Conservation (phyloP, 2,329 filamentous ascomycete genomes). For the Fusarium odoratissimum region DNA sequence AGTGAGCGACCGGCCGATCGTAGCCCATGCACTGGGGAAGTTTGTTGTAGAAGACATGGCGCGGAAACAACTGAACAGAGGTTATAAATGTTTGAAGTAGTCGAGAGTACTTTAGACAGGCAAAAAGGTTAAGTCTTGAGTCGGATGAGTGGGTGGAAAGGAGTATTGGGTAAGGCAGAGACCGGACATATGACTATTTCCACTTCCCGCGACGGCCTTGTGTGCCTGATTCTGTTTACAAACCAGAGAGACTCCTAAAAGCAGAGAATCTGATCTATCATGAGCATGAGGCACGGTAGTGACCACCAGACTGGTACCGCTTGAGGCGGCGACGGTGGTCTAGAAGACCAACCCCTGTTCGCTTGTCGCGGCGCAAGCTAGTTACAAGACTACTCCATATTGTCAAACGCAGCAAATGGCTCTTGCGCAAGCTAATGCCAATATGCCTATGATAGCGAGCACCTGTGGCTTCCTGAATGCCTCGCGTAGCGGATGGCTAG, state of each 20-base stretch:
- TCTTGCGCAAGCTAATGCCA: not conserved
- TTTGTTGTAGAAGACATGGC: too few relatives aligned
- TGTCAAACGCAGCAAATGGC: not conserved
- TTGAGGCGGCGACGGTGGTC: not conserved
- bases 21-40: too few relatives aligned
- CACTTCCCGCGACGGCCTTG: not conserved
- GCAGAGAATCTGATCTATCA: not conserved
- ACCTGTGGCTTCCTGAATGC: not conserved
- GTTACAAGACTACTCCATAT: not conserved
- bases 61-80: too few relatives aligned
- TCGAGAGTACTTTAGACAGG: too few relatives aligned
- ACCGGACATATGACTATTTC: not conserved
- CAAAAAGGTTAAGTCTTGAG: too few relatives aligned
- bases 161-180: not conserved
- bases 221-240: not conserved
- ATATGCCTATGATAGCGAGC: not conserved
- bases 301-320: not conserved
- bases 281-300: not conserved
- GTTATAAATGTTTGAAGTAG: too few relatives aligned
- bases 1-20: too few relatives aligned
- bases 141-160: too few relatives aligned
- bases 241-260: not conserved
- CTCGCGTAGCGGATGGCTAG: not conserved
- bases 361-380: not conserved
- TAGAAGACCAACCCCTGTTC: not conserved